A percentile compares a stretch with the other conserved stretches of the same genome.
phyloP scores from a whole-genome alignment of 2,329 filamentous ascomycete species.

The Penicillium sp. region DNA sequence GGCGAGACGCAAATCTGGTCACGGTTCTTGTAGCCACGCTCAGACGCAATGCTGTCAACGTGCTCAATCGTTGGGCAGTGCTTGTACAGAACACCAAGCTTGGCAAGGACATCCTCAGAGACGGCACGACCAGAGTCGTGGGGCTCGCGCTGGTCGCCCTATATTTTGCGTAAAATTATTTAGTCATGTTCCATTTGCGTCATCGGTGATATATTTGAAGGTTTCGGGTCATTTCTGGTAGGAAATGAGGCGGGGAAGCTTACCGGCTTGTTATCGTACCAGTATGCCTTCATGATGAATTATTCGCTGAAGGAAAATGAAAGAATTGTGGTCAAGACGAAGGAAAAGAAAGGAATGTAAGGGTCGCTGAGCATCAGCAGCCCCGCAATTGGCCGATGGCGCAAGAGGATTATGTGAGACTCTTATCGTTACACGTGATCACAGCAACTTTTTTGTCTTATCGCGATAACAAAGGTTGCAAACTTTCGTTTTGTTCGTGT shows the following conservation, averaged over 20 bases:
- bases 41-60: slow-evolving; percentile 71
- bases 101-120: slow-evolving; percentile 62
- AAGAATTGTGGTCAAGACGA: background rate
- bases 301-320: background rate
- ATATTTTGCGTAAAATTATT: slow-evolving; percentile 14
- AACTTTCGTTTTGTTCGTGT: background rate
- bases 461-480: slow-evolving; percentile 8
- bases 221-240: background rate
- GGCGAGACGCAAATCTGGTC: slow-evolving; percentile 91
- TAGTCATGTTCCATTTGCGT: slow-evolving; percentile 10
- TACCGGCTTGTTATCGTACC: slow-evolving; percentile 67
- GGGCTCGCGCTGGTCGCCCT: slow-evolving; percentile 91
- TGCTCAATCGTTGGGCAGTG: slow-evolving; percentile 62
- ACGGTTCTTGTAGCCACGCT: slow-evolving; percentile 87
- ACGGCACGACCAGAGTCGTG: slow-evolving; percentile 82
- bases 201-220: background rate
- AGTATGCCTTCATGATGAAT: slow-evolving; percentile 66
- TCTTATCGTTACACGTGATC: slow-evolving; percentile 16
- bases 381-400: slow-evolving; percentile 36
- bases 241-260: slow-evolving; percentile 5
- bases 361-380: slow-evolving; percentile 22
- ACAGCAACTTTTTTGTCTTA: slow-evolving; percentile 20
- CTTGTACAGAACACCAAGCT: slow-evolving; percentile 79
- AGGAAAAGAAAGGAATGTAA: slow-evolving; percentile 2
- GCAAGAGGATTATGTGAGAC: slow-evolving; percentile 20